Conservation (phyloP, 345 rosid species). For the Chamaenerion angustifolium region DNA sequence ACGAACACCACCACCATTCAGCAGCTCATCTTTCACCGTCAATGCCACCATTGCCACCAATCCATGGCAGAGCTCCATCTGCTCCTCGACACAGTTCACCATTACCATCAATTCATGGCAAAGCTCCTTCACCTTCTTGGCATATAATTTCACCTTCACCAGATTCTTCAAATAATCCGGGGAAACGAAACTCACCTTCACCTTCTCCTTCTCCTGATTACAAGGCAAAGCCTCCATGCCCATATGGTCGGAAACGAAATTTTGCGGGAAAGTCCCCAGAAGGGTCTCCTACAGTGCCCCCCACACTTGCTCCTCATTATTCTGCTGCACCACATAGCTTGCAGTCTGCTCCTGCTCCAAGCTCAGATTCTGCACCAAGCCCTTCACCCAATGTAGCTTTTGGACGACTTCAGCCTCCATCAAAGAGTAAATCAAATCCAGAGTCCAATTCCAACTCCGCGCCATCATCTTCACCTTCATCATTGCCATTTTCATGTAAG, state of each 20-base stretch:
- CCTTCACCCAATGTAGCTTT: constrained; percentile 55
- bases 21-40: neutral
- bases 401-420: constrained; percentile 45
- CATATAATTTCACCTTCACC: constrained; percentile 19
- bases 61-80: constrained; percentile 10
- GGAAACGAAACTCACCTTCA: constrained; percentile 17
- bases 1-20: constrained; percentile 16
- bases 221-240: constrained; percentile 53
- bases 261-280: constrained; percentile 22
- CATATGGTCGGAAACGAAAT: constrained; percentile 22
- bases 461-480: constrained; percentile 18
- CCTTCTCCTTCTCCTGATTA: constrained; percentile 3
- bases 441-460: constrained; percentile 10
- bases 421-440: constrained; percentile 9
- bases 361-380: constrained; percentile 33
- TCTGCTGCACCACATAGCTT: constrained; percentile 8
- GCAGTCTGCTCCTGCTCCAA: constrained; percentile 13
- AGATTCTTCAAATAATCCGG: constrained; percentile 5
- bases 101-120: constrained; percentile 21
- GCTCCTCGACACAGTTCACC: constrained; percentile 30
- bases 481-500: constrained; percentile 54
- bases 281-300: constrained; percentile 25
- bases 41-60: neutral
- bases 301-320: constrained; percentile 23
- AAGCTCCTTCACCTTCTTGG: constrained; percentile 20